Conservation (phyloP, 441 rosid genomes). For the Codiaeum variegatum region DNA sequence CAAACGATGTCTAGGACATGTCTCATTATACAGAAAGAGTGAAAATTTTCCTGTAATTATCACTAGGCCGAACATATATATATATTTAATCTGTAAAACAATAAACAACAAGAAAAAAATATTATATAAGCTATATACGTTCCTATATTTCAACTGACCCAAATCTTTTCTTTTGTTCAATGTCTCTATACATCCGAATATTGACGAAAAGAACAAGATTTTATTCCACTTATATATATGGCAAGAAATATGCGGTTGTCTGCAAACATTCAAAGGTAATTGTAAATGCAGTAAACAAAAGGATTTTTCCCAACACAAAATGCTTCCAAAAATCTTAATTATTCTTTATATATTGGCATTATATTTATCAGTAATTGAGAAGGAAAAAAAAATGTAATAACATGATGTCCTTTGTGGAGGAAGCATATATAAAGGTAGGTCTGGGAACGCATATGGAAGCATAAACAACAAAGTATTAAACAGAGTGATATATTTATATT, state of each 20-base stretch:
- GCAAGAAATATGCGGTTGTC: not conserved
- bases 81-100: not conserved
- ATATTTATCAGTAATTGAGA: not conserved
- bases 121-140: not conserved
- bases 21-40: not conserved
- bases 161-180: not conserved
- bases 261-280: not conserved
- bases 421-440: slow-evolving; percentile 5
- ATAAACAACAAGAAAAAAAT: not conserved
- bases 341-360: not conserved
- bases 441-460: not conserved
- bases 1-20: not conserved
- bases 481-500: not conserved
- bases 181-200: not conserved
- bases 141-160: not conserved
- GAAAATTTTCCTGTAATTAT: not conserved
- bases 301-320: too few species aligned
- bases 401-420: not conserved
- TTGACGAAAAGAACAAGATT: not conserved
- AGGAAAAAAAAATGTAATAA: not conserved
- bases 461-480: not conserved
- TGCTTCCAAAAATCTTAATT: too few species aligned
- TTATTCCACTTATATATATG: not conserved
- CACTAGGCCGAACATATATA: not conserved
- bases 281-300: not conserved